A percentile compares a stretch with the other conserved stretches of the same genome.
Conservation (phyloP, 2,329 filamentous ascomycete species). For the Monascus ruber region DNA sequence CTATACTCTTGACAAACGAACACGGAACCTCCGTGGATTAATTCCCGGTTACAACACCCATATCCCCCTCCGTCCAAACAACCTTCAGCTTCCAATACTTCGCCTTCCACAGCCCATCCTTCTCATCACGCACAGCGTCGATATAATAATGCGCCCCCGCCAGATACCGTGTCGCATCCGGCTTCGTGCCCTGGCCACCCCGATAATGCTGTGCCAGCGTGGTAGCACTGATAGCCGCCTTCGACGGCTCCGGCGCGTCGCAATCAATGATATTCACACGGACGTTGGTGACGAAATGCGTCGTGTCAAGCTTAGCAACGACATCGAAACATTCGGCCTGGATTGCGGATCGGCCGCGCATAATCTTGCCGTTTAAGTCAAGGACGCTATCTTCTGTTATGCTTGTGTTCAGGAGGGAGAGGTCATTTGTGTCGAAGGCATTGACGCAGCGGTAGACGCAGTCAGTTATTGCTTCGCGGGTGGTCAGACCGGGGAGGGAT, state of each 20-base stretch:
- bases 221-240: conserved; percentile 7
- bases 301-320: conserved; percentile 19
- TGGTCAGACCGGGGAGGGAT: conserved; percentile 7
- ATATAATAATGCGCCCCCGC: conserved; percentile 17
- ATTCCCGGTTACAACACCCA: neutral
- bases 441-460: conserved; percentile 17
- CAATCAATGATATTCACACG: conserved; percentile 9
- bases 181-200: conserved; percentile 13
- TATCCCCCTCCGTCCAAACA: conserved; percentile 17
- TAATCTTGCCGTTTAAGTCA: conserved; percentile 8
- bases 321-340: conserved; percentile 6
- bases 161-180: conserved; percentile 11
- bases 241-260: neutral
- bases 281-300: conserved; percentile 12
- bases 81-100: conserved; percentile 18
- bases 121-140: conserved; percentile 18
- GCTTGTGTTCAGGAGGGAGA: conserved; percentile 18
- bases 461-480: conserved; percentile 22
- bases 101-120: conserved; percentile 24
- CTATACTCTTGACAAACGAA: too few relatives aligned
- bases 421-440: conserved; percentile 17
- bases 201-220: conserved; percentile 12
- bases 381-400: conserved; percentile 12
- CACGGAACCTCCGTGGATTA: too few relatives aligned
- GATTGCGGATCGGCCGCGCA: conserved; percentile 12